These are phyloP conservation scores for Buxus sempervirens DNA, from an alignment of 164 flowering plant genomes.

Conservation along the genomic window DNA sequence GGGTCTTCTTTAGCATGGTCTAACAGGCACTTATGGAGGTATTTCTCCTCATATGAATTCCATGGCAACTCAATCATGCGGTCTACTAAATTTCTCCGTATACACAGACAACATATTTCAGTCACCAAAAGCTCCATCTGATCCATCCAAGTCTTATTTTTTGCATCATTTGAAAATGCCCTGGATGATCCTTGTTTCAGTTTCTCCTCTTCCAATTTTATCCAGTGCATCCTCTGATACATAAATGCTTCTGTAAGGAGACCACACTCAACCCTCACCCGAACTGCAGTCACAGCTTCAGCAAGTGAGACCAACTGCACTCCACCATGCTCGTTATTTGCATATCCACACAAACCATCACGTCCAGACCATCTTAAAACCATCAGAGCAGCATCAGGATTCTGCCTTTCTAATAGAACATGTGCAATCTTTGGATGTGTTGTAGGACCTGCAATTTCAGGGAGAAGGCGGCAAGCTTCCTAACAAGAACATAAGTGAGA, in stretches of 20 bases:
- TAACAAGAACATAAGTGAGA: conserved; percentile 25
- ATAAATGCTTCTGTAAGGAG: conserved; percentile 91
- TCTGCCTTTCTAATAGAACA: conserved; percentile 76
- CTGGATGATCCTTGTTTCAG: conserved; percentile 29
- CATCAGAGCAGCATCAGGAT: conserved; percentile 90
- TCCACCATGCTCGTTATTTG: conserved; percentile 33
- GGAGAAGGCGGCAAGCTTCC: conserved; percentile 90
- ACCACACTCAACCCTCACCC: conserved; percentile 89
- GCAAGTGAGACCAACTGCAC: conserved; percentile 50
- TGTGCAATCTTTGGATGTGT: conserved; percentile 92
- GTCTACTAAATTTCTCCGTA: conserved; percentile 74
- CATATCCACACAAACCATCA: conserved; percentile 37
- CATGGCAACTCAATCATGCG: conserved; percentile 94
- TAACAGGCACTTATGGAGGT: conserved; percentile 72
- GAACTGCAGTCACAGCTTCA: conserved; percentile 83
- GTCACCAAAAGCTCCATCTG: conserved; percentile 74
- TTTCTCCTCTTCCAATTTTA: conserved; percentile 55
- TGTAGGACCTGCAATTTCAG: conserved; percentile 71
- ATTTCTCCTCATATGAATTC: conserved; percentile 84
- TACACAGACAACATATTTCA: conserved; percentile 85
- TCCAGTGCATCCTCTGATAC: conserved; percentile 74
- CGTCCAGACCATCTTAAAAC: conserved; percentile 84
- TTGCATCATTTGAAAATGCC: conserved; percentile 21
- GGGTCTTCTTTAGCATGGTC: conserved; percentile 67
- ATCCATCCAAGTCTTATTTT: conserved; percentile 40